Conservation (phyloP, 192 early-diverging fungal species). For the Rhizophagus prolifer region DNA sequence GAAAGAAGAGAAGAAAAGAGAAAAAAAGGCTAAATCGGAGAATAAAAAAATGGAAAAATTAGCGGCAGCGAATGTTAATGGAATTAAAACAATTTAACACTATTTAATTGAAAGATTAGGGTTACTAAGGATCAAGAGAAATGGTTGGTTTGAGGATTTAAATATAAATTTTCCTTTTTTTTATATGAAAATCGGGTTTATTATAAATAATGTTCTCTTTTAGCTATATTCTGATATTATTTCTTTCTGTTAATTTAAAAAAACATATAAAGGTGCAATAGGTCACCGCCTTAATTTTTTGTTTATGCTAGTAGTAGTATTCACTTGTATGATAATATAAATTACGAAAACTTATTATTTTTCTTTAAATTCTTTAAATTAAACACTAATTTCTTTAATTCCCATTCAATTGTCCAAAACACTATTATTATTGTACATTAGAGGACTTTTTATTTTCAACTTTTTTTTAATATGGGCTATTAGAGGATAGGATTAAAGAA, state of each 20-base stretch:
- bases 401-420: neutral
- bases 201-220: neutral
- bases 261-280: neutral
- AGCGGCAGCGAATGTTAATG: neutral
- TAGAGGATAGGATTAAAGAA: neutral
- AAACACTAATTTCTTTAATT: constrained; percentile 1
- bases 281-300: neutral
- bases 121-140: too few relatives aligned
- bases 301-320: neutral
- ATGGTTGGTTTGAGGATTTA: neutral
- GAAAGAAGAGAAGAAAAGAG: constrained; percentile 15
- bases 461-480: neutral
- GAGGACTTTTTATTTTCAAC: neutral
- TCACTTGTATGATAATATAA: neutral
- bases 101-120: too few relatives aligned
- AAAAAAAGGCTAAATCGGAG: neutral
- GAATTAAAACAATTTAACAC: neutral
- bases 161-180: neutral
- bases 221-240: neutral
- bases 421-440: neutral
- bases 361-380: neutral
- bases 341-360: neutral
- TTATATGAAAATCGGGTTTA: neutral
- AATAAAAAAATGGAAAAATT: constrained; percentile 12
- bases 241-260: neutral